Conservation (phyloP, 768 basidiomycete species). For the Auricularia cornea region DNA sequence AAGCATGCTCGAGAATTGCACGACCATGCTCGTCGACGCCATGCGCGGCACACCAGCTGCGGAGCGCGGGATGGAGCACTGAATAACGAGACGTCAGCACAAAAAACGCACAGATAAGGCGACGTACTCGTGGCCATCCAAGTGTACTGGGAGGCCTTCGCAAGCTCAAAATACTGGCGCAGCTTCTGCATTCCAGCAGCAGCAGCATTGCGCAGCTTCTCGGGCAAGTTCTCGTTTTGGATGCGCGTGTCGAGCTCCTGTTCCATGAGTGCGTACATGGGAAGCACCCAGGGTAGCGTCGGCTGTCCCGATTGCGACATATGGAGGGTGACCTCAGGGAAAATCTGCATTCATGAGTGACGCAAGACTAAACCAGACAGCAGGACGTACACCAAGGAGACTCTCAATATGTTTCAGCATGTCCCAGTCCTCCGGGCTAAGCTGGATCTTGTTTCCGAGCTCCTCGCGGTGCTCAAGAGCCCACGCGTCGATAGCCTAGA, state of each 20-base stretch:
- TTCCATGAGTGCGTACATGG: constrained; percentile 22
- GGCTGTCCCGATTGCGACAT: constrained; percentile 19
- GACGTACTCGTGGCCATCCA: constrained; percentile 23
- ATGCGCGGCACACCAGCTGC: constrained; percentile 15
- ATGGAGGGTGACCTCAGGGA: constrained; percentile 21
- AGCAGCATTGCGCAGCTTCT: constrained; percentile 15
- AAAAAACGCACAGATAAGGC: not conserved
- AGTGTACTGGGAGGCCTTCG: constrained; percentile 18
- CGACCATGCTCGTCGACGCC: not conserved
- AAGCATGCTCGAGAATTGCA: not conserved
- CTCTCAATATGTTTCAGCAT: not conserved
- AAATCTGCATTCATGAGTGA: constrained; percentile 16
- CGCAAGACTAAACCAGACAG: not conserved
- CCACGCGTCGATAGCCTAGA: constrained; percentile 28
- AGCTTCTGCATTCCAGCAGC: constrained; percentile 21
- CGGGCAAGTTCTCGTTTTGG: not conserved
- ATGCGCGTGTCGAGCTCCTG: constrained; percentile 11
- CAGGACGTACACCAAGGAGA: constrained; percentile 1
- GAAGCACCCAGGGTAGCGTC: constrained; percentile 26
- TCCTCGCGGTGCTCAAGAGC: constrained; percentile 13
- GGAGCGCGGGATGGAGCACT: constrained; percentile 23
- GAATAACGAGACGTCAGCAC: constrained; percentile 1
- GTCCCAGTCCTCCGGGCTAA: constrained; percentile 10
- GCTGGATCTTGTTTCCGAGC: constrained; percentile 8
- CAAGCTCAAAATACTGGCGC: not conserved